Percentiles rank a stretch among this genome's conserved stretches.
Conservation (phyloP, 139 green algal species). For the Edaphochlamys debaryana region DNA sequence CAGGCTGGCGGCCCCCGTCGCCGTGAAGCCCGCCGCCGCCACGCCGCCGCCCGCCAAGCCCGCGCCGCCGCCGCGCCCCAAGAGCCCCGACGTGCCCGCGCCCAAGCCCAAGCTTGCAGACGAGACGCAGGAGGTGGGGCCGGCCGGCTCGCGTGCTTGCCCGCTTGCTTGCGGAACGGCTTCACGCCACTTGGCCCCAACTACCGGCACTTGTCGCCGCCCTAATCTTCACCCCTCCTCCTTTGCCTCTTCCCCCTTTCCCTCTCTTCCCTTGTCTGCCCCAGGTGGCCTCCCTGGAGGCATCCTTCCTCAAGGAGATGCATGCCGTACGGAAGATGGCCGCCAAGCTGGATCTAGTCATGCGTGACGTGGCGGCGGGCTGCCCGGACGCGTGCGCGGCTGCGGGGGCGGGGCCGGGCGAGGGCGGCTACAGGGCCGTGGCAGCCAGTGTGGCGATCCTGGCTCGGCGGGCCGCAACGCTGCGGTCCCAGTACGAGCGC, state of each 20-base stretch:
- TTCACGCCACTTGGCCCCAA: too few relatives aligned
- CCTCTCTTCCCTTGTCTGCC: too few relatives aligned
- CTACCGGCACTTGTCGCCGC: too few relatives aligned
- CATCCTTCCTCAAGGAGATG: conserved; percentile 30
- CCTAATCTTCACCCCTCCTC: too few relatives aligned
- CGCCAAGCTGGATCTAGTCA: background rate
- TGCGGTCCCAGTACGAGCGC: background rate
- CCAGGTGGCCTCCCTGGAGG: conserved; percentile 13
- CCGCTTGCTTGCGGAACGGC: too few relatives aligned
- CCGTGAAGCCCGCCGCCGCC: background rate
- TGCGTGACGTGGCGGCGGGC: conserved; percentile 3
- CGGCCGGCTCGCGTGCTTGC: background rate
- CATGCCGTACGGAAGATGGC: conserved; percentile 28
- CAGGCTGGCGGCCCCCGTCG: too few relatives aligned
- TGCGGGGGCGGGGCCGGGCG: background rate
- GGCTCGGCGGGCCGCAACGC: background rate
- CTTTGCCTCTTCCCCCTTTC: too few relatives aligned
- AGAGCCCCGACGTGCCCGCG: conserved; percentile 19
- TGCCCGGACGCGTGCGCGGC: background rate
- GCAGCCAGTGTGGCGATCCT: background rate
- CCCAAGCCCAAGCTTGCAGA: conserved; percentile 12
- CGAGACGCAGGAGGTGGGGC: conserved; percentile 20
- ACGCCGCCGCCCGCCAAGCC: background rate
- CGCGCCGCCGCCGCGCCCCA: background rate
- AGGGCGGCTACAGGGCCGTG: conserved; percentile 24